phyloP scores from a whole-genome alignment of 345 rosid genomes.

The Salix brachista region DNA sequence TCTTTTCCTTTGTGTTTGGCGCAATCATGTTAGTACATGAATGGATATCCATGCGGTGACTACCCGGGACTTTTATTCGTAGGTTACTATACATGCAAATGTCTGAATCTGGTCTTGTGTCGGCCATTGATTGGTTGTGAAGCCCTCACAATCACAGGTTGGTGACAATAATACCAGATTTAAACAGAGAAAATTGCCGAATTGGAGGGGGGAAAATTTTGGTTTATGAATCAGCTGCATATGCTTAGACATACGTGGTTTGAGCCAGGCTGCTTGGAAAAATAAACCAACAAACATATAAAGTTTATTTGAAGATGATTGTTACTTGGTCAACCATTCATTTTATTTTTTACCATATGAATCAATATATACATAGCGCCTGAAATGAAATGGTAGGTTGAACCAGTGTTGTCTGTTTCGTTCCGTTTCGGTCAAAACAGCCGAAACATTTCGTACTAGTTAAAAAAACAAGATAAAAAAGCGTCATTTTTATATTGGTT shows the following conservation, averaged over 20 bases:
- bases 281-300: too few relatives aligned
- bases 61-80: not conserved
- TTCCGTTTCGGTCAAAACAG: too few relatives aligned
- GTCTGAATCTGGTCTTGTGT: not conserved
- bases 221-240: constrained; percentile 30
- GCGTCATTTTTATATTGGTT: accelerated
- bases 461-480: too few relatives aligned
- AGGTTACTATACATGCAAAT: too few relatives aligned
- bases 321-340: not conserved
- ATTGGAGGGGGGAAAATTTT: constrained; percentile 12
- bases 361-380: not conserved
- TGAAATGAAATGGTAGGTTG: not conserved
- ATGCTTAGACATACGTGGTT: too few relatives aligned
- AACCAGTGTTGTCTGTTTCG: too few relatives aligned
- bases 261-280: too few relatives aligned
- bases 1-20: not conserved
- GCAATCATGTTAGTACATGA: not conserved
- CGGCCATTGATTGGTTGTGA: constrained; percentile 28
- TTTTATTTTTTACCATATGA: too few relatives aligned
- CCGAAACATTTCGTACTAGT: too few relatives aligned
- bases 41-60: too few relatives aligned
- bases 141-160: constrained; percentile 16
- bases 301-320: not conserved
- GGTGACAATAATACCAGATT: not conserved
- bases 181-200: too few relatives aligned